Percentiles rank a stretch among this genome's conserved stretches.
These are phyloP conservation scores for Cutaneotrichosporon sp. DNA, from an alignment of 1,284 basidiomycete species.

Conservation along the genomic window DNA sequence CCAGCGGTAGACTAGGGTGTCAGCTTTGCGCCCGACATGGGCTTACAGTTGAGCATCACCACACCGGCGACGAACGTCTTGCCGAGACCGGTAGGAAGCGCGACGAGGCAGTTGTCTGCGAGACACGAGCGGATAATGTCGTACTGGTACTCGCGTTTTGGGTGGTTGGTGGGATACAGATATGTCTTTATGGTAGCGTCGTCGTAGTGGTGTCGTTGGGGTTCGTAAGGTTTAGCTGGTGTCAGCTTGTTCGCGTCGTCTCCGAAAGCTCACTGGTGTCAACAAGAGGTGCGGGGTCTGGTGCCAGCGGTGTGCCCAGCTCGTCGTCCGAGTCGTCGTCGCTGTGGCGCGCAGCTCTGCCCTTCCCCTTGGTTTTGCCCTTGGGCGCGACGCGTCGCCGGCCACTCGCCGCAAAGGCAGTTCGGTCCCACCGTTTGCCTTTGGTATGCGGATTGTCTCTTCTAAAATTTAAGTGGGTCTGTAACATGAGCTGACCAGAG, in stretches of 20 bases:
- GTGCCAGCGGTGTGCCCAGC: conserved; percentile 62
- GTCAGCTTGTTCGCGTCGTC: background rate
- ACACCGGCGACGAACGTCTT: conserved; percentile 99
- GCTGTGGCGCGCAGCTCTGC: conserved; percentile 12
- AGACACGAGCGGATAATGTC: conserved; percentile 85
- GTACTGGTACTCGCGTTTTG: conserved; percentile 88
- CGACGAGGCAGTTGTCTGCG: conserved; percentile 90
- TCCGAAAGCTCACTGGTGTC: conserved; percentile 35
- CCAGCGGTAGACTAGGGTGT: conserved; percentile 72
- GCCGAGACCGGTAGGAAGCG: conserved; percentile 90
- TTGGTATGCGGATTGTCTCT: conserved; percentile 36
- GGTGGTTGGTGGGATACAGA: conserved; percentile 86
- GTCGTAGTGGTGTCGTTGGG: conserved; percentile 74
- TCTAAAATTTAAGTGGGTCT: conserved; percentile 45
- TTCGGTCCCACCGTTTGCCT: conserved; percentile 77
- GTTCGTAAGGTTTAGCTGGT: conserved; percentile 42
- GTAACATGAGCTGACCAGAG: conserved; percentile 20
- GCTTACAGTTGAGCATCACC: conserved; percentile 83
- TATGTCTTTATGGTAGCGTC: conserved; percentile 74
- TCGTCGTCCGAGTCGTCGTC: conserved; percentile 48
- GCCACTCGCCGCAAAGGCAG: conserved; percentile 71
- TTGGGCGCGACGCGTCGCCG: conserved; percentile 50
- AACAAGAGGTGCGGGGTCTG: conserved; percentile 70
- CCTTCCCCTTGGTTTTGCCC: conserved; percentile 38
- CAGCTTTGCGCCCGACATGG: background rate